phyloP scores from a whole-genome alignment of 495 filamentous ascomycete genomes.

The Lophiostoma macrostomum region DNA sequence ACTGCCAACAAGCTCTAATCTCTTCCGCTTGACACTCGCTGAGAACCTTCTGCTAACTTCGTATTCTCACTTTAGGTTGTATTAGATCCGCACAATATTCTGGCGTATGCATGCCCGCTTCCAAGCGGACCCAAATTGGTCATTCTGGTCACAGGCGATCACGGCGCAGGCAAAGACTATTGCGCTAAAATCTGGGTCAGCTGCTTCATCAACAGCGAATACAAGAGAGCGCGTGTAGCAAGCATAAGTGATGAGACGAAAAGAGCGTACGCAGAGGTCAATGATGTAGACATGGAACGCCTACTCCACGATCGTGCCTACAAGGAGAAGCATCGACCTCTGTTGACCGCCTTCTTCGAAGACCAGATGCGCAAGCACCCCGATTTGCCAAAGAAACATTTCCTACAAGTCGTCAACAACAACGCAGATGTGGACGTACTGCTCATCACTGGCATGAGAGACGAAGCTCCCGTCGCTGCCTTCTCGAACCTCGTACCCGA shows the following conservation, averaged over 20 bases:
- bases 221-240: conserved; percentile 44
- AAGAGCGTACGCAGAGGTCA: conserved; percentile 56
- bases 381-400: conserved; percentile 54
- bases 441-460: conserved; percentile 65
- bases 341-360: conserved; percentile 55
- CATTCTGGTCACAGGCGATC: conserved; percentile 60
- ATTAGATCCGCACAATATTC: conserved; percentile 52
- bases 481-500: conserved; percentile 57
- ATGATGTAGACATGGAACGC: conserved; percentile 49
- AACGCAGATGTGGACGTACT: conserved; percentile 54
- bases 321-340: conserved; percentile 60
- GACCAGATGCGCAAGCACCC: conserved; percentile 48
- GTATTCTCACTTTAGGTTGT: no score
- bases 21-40: no score
- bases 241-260: conserved; percentile 63
- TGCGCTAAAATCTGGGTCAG: conserved; percentile 56
- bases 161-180: conserved; percentile 59
- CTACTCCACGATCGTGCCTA: conserved; percentile 55
- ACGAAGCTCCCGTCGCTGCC: conserved; percentile 55
- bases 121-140: conserved; percentile 51
- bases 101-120: conserved; percentile 57
- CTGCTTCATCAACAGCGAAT: conserved; percentile 37
- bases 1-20: no score
- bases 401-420: conserved; percentile 48
- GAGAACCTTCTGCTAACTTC: no score